phyloP scores from a whole-genome alignment of 2,329 filamentous ascomycete genomes.

The Lecanicillium sp. region DNA sequence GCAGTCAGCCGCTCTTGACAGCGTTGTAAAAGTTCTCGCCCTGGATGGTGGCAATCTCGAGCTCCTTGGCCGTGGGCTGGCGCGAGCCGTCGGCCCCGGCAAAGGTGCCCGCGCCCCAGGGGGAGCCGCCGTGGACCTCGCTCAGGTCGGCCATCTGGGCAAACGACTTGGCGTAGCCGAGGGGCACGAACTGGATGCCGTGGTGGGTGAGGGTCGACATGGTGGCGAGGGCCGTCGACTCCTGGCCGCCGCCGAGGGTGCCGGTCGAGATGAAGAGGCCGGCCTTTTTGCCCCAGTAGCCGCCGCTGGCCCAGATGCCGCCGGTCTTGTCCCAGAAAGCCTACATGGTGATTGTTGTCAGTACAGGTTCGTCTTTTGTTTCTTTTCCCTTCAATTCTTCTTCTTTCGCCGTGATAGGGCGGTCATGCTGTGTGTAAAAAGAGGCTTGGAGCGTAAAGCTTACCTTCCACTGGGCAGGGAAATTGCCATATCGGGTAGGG shows the following conservation, averaged over 20 bases:
- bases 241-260: constrained; percentile 81
- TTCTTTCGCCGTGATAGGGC: too few species aligned
- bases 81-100: constrained; percentile 72
- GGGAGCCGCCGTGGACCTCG: constrained; percentile 77
- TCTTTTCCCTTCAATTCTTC: too few species aligned
- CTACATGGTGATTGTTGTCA: too few species aligned
- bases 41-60: constrained; percentile 73
- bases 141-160: constrained; percentile 57
- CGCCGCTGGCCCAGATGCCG: constrained; percentile 71
- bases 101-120: constrained; percentile 95
- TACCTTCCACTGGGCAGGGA: constrained; percentile 88
- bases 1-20: constrained; percentile 63
- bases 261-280: constrained; percentile 89
- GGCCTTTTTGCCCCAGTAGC: constrained; percentile 79
- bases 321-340: constrained; percentile 87
- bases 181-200: constrained; percentile 91
- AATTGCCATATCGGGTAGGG: constrained; percentile 94
- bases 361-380: too few species aligned
- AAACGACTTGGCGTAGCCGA: constrained; percentile 84
- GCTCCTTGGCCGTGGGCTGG: constrained; percentile 67
- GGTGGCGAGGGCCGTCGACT: constrained; percentile 71
- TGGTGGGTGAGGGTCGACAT: constrained; percentile 88
- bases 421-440: too few species aligned
- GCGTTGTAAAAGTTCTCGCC: constrained; percentile 77
- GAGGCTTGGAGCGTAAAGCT: constrained; percentile 4